Evolutionary conservation across 148 eudicot species (phyloP), one percentile per base, ranked within the genome.

Genomic region (Cornus florida): DNA sequence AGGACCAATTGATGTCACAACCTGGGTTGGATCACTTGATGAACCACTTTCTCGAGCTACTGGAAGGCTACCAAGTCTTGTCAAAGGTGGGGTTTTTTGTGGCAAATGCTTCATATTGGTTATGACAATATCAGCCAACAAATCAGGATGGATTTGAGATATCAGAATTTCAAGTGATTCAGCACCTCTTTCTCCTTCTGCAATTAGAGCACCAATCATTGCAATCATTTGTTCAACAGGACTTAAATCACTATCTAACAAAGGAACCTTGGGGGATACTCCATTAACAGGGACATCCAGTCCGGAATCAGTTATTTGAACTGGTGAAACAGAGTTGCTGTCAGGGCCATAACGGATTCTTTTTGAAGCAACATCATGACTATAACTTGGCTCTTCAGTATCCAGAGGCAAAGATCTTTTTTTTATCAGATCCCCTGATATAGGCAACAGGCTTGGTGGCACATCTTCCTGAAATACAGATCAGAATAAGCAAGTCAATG

Each of bases 91-190:
- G 71, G 81, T 79, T 38, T 76, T 84, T 80, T 86, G 90, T 10
- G 99, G 98, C 91, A 96, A 88, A 84, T 96, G 97, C 83, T 86
- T 93, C 99, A 96, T 93, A 80, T 91, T 96, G 39, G 92, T 89
- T 65, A 93, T 89, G 79, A 96, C 99, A 77, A 96, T 96, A 85
- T 96, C 99, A 80, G 99, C 98, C 48, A 96, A 86, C 76, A 96
- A 71, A 87, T 96, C 99, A 67, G 98, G 90, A 72, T 89, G 99
- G 67, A 96, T 91, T 76, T 89, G 86, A 82, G 93, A 86, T 73
- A 93, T 86, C 70, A 96, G 86, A 79, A 96, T 82, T 83, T 96
- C 94, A 79, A 96, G 88, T 59, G 97, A 92, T 70, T 93, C 90
- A 57, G 91, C 91, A 68, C 93, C 99, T 81, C 97, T 91, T 79